Percentiles rank a stretch among this genome's conserved stretches.
Evolutionary conservation across 768 basidiomycete species (phyloP).

Genomic region (Mycena galericulata): DNA sequence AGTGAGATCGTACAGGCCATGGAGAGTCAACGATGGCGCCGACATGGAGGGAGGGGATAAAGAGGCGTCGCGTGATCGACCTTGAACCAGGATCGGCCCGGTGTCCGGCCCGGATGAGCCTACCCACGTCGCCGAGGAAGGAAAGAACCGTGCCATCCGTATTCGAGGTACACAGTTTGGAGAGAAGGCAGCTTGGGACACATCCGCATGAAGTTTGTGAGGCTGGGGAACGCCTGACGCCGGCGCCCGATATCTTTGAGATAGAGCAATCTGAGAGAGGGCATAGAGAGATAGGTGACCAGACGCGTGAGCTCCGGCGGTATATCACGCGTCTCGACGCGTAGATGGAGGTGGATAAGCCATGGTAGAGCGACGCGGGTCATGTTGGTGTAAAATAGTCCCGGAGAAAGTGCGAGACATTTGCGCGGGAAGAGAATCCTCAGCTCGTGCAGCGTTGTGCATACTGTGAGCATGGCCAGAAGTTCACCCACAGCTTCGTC

Average conservation of each 20-base stretch:
- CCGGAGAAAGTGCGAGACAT: conserved; percentile 41
- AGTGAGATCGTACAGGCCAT: conserved; percentile 61
- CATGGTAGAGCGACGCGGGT: conserved; percentile 55
- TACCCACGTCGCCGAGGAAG: conserved; percentile 4
- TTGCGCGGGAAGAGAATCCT: conserved; percentile 65
- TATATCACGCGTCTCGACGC: conserved; percentile 66
- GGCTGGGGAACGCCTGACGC: conserved; percentile 54
- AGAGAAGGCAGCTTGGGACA: conserved; percentile 54
- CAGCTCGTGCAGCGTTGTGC: conserved; percentile 63
- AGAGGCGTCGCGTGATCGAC: conserved; percentile 19
- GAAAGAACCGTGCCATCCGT: conserved; percentile 59
- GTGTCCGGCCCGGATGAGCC: not conserved
- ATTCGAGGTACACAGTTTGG: conserved; percentile 52
- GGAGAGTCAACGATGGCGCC: conserved; percentile 41
- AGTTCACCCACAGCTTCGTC: conserved; percentile 69
- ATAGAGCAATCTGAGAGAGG: conserved; percentile 59
- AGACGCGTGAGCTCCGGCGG: conserved; percentile 70
- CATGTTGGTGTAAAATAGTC: conserved; percentile 40
- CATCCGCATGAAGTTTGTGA: conserved; percentile 60
- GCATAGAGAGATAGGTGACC: conserved; percentile 62
- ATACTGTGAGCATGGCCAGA: conserved; percentile 67
- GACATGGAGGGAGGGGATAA: conserved; percentile 39
- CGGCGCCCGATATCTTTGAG: conserved; percentile 59
- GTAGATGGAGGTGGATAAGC: conserved; percentile 61
- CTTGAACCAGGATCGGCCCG: conserved; percentile 26